Evolutionary conservation across 1,284 basidiomycete species (phyloP).

Genomic region (Neolentinus lepideus): DNA sequence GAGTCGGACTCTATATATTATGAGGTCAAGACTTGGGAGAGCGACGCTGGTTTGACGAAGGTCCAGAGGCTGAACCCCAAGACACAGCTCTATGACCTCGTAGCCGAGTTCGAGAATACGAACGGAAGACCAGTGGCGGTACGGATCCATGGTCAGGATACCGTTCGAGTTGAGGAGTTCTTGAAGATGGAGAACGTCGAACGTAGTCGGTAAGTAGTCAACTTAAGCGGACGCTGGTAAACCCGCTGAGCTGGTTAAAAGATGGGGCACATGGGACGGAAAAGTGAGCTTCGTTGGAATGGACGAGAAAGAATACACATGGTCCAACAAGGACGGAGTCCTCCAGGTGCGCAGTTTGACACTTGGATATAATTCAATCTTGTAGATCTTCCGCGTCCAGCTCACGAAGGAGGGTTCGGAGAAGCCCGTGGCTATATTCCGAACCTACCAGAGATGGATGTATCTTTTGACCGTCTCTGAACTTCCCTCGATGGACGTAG

Average conservation of each 20-base stretch:
- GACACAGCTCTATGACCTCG: conserved; percentile 23
- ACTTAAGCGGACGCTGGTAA: not conserved
- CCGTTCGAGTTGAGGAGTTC: conserved; percentile 19
- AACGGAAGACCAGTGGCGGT: conserved; percentile 22
- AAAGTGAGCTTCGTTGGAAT: conserved; percentile 23
- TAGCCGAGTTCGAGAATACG: conserved; percentile 28
- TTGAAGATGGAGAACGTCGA: conserved; percentile 15
- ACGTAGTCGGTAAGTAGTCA: not conserved
- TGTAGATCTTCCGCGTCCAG: not conserved
- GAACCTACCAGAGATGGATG: conserved; percentile 28
- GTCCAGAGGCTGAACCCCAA: conserved; percentile 27
- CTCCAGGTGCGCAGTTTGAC: conserved; percentile 20
- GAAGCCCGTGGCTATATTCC: conserved; percentile 27
- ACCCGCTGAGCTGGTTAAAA: not conserved
- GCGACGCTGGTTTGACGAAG: conserved; percentile 29
- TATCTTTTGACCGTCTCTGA: conserved; percentile 28
- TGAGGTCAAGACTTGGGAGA: conserved; percentile 33
- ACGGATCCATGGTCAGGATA: conserved; percentile 18
- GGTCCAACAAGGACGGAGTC: conserved; percentile 19
- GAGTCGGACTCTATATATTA: conserved; percentile 31
- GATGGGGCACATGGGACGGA: conserved; percentile 9
- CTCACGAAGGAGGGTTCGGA: conserved; percentile 9
- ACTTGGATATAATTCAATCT: not conserved
- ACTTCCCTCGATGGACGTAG: conserved; percentile 30
- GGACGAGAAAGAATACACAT: conserved; percentile 25